Percentiles rank a stretch among this genome's conserved stretches.
Conservation (phyloP, 2,329 filamentous ascomycete species). For the Arthrobotrys sphaeroides region DNA sequence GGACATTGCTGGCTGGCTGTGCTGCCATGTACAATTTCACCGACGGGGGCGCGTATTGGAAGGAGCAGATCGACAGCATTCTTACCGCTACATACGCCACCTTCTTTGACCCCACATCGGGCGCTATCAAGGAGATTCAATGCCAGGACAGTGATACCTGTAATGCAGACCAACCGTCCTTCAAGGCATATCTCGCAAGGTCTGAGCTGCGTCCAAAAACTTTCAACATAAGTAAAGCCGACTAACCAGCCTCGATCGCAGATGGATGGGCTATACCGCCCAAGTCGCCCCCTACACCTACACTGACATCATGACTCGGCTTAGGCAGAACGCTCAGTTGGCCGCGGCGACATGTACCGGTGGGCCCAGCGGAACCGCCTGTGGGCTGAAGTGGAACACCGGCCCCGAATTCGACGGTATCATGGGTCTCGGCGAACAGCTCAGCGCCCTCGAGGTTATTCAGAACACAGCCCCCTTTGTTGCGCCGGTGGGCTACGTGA, state of each 20-base stretch:
- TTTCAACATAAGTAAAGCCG: not conserved
- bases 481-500: constrained; percentile 62
- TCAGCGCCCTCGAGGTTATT: constrained; percentile 73
- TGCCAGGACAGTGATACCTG: constrained; percentile 72
- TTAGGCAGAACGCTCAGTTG: constrained; percentile 69
- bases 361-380: constrained; percentile 68
- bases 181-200: constrained; percentile 72
- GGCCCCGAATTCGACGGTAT: constrained; percentile 67
- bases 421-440: constrained; percentile 74
- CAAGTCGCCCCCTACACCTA: constrained; percentile 71
- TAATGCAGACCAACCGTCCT: constrained; percentile 76
- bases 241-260: constrained; percentile 58
- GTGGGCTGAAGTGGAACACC: constrained; percentile 73
- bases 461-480: constrained; percentile 67
- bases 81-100: constrained; percentile 38
- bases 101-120: constrained; percentile 59
- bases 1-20: constrained; percentile 70
- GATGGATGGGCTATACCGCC: constrained; percentile 71
- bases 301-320: constrained; percentile 68
- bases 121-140: constrained; percentile 72
- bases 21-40: constrained; percentile 74
- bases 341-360: constrained; percentile 72
- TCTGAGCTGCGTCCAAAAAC: constrained; percentile 58
- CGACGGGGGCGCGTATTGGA: constrained; percentile 46
- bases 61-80: constrained; percentile 41